phyloP scores from a whole-genome alignment of 2,329 filamentous ascomycete genomes.

The Parafenestella ontariensis region DNA sequence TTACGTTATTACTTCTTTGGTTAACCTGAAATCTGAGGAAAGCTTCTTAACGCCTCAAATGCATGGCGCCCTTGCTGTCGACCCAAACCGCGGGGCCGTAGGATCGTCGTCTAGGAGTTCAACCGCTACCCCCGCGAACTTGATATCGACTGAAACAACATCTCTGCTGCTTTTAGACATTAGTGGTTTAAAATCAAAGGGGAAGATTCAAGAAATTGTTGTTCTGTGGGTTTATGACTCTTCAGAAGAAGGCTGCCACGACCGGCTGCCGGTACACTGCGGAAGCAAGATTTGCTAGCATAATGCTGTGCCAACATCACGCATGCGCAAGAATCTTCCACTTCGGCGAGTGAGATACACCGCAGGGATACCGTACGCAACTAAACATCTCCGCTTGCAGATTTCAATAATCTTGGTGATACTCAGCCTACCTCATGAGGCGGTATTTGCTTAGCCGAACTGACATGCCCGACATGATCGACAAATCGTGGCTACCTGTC shows the following conservation, averaged over 20 bases:
- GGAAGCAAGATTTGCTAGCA: neutral
- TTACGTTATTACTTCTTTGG: neutral
- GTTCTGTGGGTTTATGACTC: neutral
- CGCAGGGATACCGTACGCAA: neutral
- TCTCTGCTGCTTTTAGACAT: conserved; percentile 28
- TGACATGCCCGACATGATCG: conserved; percentile 11
- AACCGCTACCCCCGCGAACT: conserved; percentile 13
- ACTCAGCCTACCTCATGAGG: neutral
- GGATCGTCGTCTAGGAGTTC: conserved; percentile 18
- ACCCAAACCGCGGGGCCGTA: conserved; percentile 10
- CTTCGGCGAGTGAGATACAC: neutral
- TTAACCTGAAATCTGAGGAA: conserved; percentile 1
- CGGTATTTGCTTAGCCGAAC: neutral
- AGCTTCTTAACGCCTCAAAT: conserved; percentile 13
- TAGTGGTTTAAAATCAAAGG: too few species aligned
- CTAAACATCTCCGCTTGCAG: neutral
- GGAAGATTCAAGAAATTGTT: conserved; percentile 16
- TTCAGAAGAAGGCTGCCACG: too few species aligned
- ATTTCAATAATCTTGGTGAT: conserved; percentile 6
- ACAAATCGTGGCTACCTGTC: conserved; percentile 19
- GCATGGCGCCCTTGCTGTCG: conserved; percentile 7
- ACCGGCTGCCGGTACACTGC: neutral
- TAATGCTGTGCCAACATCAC: neutral
- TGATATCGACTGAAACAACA: conserved; percentile 19
- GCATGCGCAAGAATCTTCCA: neutral